Evolutionary conservation across 371 early-diverging fungal genomes (phyloP), one percentile per base, ranked within the genome.

Genomic region (Cokeromyces recurvatus): DNA sequence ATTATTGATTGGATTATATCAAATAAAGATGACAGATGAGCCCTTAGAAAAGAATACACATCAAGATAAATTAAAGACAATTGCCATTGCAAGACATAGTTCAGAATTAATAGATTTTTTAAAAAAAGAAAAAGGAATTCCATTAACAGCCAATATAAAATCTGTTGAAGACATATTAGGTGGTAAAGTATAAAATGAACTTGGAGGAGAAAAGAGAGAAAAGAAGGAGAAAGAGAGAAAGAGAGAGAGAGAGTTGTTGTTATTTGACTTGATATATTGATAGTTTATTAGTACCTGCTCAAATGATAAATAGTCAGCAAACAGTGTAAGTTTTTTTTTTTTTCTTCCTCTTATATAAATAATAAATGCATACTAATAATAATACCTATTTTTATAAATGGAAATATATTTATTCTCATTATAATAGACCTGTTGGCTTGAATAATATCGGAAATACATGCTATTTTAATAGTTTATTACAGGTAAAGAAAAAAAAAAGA

Each of bases 391-490:
- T 9, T 48, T 55, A 12, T 29, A 2, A 24, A 37, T 25, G 21
- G 16, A 21, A 21, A 22, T n/a, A 10, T 40, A 19, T 10, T 16
- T 17, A n/a, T 25, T 11, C 19, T 10, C 16, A 7, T 32, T 19
- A 22, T 21, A 25, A 48, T 46, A 71, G 72, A 31, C 89, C 90
- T 11, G 78, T 82, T 5, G 92, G 92, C 2, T 70, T 92, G 27
- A 70, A 77, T 27, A 92, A 92, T 44, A 87, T 90, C 48, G 95
- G 95, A 32, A 94, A 94, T 46, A 95, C 94, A 0, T 95, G 95
- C 55, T 95, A 90, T 56, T 74, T 95, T 36, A 95, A 93, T 53
- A 86, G 89, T 16, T 53, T 90, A 25, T 53, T 91, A 11, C 89
- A 88, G 50, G 74, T 72, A 66, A 42, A 20, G 7, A 19, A n/a